Conservation (phyloP, 73 alveolate genomes). For the Durusdinium trenchii region DNA sequence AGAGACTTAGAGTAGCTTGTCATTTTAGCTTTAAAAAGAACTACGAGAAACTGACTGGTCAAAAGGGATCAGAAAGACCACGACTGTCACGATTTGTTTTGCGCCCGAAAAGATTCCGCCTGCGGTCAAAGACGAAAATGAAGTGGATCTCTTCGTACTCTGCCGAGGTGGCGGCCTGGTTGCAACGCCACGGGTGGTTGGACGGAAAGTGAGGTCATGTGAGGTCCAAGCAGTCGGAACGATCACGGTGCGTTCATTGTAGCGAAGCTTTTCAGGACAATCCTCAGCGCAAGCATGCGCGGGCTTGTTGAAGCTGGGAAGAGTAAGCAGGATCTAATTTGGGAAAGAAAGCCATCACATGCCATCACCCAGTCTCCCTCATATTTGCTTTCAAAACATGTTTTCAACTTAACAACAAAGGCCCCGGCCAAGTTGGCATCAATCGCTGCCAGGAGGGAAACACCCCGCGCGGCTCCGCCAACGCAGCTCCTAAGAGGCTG, state of each 20-base stretch:
- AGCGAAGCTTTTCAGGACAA: conserved; percentile 84
- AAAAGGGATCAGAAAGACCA: too few species aligned
- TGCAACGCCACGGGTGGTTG: too few species aligned
- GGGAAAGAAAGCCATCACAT: background rate
- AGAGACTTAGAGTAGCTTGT: too few species aligned
- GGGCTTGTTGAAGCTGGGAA: background rate
- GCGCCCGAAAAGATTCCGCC: background rate
- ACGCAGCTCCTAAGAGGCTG: conserved; percentile 88
- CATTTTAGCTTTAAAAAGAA: too few species aligned
- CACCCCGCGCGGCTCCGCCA: background rate
- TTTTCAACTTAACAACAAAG: background rate
- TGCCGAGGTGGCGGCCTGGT: conserved; percentile 48
- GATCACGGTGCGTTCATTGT: conserved; percentile 79
- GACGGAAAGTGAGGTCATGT: background rate
- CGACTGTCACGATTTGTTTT: background rate
- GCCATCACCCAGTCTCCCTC: background rate
- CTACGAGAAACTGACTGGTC: too few species aligned
- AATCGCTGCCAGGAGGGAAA: conserved; percentile 38
- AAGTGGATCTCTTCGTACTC: conserved; percentile 69
- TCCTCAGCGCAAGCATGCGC: background rate
- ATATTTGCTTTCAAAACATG: background rate
- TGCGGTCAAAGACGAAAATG: conserved; percentile 79
- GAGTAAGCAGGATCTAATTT: background rate
- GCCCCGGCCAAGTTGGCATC: background rate
- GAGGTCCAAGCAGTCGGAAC: conserved; percentile 52